Base-by-base conservation (phyloP, 805 yeast genomes). In the Sugiyamaella lignohabitans region DNA sequence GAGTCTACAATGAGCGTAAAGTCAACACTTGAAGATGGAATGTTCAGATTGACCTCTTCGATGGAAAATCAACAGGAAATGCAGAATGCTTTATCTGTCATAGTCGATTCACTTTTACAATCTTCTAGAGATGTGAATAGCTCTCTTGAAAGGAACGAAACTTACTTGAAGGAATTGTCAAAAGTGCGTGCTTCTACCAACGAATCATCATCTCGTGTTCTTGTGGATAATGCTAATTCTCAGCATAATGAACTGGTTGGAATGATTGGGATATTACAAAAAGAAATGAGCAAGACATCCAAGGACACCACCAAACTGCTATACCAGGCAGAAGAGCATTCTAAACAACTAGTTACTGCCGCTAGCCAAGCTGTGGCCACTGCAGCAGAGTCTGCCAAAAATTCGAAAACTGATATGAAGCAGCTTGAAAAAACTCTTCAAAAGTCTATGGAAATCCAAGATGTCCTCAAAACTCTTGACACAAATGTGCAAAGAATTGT, bases 31-130 rank as follows among this genome's bases (percentile, higher is more conserved):
- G 49, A 51, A 30, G 57, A 51, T 34, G 45, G 45, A n/a, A 22
- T 53, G 37, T 4, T 27, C 14, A 48, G 46, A 10, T 30, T 50
- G 24, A 24, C 21, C 19, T 17, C 43, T 8, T 22, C 50, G 2
- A 20, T 51, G 38, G 53, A 51, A 16, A 43, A 47, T 17, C 53
- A 50, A 18, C 38, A 38, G 16, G 55, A 54, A 38, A 34, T 42
- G 27, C 52, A 52, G 29, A 21, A 44, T n/a, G 48, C 51, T 8
- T 42, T 52, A 14, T 24, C 46, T 14, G 36, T 46, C 11, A 46
- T 52, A 14, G 38, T 52, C 5, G 55, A 52, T 38, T 46, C 52
- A 8, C 45, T 54, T 14, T 48, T 54, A 10, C 49, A 45, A 8
- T 48, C 54, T 18, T 43, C 49, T 17, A 36, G 43, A 19, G 49